Base-by-base conservation (phyloP, 345 rosid species). In the Punica granatum region DNA sequence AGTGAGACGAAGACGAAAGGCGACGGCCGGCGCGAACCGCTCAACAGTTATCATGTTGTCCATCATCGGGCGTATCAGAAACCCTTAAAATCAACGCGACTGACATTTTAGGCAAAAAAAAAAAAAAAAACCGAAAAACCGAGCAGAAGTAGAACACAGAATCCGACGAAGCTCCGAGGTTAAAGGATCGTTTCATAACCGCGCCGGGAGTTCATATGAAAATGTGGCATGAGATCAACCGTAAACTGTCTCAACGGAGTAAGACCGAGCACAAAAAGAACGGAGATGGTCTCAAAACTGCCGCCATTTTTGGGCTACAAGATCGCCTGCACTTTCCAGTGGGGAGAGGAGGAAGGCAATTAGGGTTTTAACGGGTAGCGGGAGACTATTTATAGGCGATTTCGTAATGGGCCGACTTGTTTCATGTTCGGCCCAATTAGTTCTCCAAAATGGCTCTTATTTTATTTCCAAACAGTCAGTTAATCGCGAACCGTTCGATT, bases 41-140 rank as follows among this genome's bases (percentile, higher is more conserved):
- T 68, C 71, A 68, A 68, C 28, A 13, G 30, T 66, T 11, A 44
- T 42, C 13, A 4, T 11, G 42, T 68, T 68, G 53, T 68, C 49
- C 71, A 68, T 68, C 71, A 68, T 60, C 30, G 71, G 71, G 71
- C 54, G 31, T 25, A 39, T 7, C 14, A 19, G 18, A 25, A 49
- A 6, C 51, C 7, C n/a, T 16, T n/a, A n/a, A 51, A 8, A 11
- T 8, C 26, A 7, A 19, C 61, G 7, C 61, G 8, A 21, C n/a
- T 9, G 30, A 21, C 31, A 53, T 53, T 53, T 12, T 23, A 53
- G 31, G 8, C 4, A 10, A 56, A 30, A 26, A 26, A 13, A 6
- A 56, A 28, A 26, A 13, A 56, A 13, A 28, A 26, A 13, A 26
- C n/a, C 6, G 12, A 23, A 10, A 51, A 48, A 21, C 4, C 4